Conservation (phyloP, 192 early-diverging fungal genomes). For the Coemansia sp. region DNA sequence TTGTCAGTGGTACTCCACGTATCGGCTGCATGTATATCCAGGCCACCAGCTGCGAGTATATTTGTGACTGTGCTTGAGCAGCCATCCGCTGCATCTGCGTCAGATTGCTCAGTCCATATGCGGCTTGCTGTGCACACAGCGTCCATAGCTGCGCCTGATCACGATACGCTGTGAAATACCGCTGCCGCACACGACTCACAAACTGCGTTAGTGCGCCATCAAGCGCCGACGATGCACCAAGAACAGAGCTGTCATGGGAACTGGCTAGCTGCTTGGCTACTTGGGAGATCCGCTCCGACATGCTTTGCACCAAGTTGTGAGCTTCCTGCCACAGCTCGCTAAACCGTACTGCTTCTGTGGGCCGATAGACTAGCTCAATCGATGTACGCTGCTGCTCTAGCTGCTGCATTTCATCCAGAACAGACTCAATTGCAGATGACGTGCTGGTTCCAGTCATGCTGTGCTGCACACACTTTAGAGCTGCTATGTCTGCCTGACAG, state of each 20-base stretch:
- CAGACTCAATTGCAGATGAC: constrained; percentile 18
- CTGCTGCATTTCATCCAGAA: constrained; percentile 1
- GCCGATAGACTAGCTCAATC: constrained; percentile 49
- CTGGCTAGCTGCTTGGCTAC: constrained; percentile 5
- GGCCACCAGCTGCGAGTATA: constrained; percentile 11
- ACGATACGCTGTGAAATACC: constrained; percentile 39
- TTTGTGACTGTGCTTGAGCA: neutral
- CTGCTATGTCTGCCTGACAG: constrained; percentile 58
- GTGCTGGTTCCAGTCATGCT: constrained; percentile 60
- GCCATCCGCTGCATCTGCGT: constrained; percentile 17
- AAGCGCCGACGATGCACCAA: constrained; percentile 16
- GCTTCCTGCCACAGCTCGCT: constrained; percentile 52
- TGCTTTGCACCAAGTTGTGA: constrained; percentile 14
- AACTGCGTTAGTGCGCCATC: constrained; percentile 35
- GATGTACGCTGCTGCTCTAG: constrained; percentile 26
- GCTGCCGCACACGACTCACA: constrained; percentile 23
- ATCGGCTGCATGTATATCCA: constrained; percentile 31
- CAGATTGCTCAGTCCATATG: constrained; percentile 18
- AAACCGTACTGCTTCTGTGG: constrained; percentile 18
- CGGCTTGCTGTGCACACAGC: constrained; percentile 17
- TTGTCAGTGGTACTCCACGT: constrained; percentile 3
- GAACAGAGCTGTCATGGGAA: neutral
- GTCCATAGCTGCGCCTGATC: constrained; percentile 51
- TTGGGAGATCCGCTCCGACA: constrained; percentile 19
- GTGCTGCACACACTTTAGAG: constrained; percentile 57